phyloP scores from a whole-genome alignment of 176 grass and related monocot species.

The Neostapfia colusana region DNA sequence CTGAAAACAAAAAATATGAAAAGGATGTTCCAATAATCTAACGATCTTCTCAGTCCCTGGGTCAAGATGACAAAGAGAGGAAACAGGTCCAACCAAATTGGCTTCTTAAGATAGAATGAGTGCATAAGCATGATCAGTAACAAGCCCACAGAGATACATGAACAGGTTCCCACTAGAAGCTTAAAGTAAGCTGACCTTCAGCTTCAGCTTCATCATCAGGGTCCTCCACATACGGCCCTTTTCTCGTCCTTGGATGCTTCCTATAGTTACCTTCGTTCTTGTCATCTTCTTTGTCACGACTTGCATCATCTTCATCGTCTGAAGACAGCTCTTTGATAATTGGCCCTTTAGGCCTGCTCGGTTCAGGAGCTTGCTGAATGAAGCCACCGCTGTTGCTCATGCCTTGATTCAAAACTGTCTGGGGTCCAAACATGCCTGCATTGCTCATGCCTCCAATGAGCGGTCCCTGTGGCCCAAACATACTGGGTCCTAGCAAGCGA shows the following conservation, averaged over 20 bases:
- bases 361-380: conserved; percentile 47
- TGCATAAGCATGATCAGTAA: background rate
- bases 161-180: background rate
- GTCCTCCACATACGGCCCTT: conserved; percentile 51
- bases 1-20: background rate
- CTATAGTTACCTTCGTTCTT: conserved; percentile 38
- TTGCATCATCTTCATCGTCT: conserved; percentile 48
- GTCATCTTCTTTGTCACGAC: conserved; percentile 34
- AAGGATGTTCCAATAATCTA: background rate
- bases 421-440: conserved; percentile 27
- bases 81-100: background rate
- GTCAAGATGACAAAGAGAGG: background rate
- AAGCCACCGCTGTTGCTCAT: conserved; percentile 36
- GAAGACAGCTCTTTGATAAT: conserved; percentile 72
- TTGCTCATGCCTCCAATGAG: conserved; percentile 32
- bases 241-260: conserved; percentile 60
- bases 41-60: background rate
- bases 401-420: conserved; percentile 28
- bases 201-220: conserved; percentile 56
- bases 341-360: conserved; percentile 47
- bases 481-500: conserved; percentile 46
- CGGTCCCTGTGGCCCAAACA: conserved; percentile 22
- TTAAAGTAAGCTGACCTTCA: conserved; percentile 51
- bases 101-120: background rate
- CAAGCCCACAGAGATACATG: background rate